Conservation (phyloP, 2,329 filamentous ascomycete species). For the Xylariaceae sp. region DNA sequence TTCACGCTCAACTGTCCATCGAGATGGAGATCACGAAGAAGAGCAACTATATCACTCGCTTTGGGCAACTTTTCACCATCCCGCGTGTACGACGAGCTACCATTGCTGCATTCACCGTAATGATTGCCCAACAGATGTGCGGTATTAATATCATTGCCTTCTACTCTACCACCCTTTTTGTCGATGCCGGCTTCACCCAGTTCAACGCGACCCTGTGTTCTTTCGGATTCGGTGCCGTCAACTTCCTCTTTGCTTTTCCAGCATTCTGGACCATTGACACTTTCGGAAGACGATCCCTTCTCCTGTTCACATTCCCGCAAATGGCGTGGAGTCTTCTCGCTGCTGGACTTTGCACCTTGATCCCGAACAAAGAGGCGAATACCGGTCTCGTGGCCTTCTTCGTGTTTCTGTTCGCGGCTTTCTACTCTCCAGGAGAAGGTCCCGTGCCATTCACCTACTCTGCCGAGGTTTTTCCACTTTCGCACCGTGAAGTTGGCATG, state of each 20-base stretch:
- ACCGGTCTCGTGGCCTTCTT: constrained; percentile 53
- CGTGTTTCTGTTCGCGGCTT: constrained; percentile 56
- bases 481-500: constrained; percentile 70
- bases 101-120: constrained; percentile 71
- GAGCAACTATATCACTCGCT: constrained; percentile 57
- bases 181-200: constrained; percentile 49
- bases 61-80: constrained; percentile 64
- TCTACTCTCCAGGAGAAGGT: constrained; percentile 63
- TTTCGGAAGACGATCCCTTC: constrained; percentile 57
- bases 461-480: constrained; percentile 66
- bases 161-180: constrained; percentile 63
- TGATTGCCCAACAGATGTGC: constrained; percentile 74
- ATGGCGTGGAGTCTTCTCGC: constrained; percentile 65
- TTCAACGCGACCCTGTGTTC: constrained; percentile 58
- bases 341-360: constrained; percentile 55
- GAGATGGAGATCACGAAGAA: constrained; percentile 48
- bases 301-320: constrained; percentile 63
- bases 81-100: constrained; percentile 68
- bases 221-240: constrained; percentile 61
- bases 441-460: constrained; percentile 65
- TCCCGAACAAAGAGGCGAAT: constrained; percentile 26
- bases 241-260: constrained; percentile 62
- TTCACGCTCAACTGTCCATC: constrained; percentile 59
- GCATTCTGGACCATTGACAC: constrained; percentile 65
- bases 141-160: constrained; percentile 72